A percentile compares a stretch with the other conserved stretches of the same genome.
phyloP scores from a whole-genome alignment of 768 basidiomycete genomes.

The Termitomyces sp. region DNA sequence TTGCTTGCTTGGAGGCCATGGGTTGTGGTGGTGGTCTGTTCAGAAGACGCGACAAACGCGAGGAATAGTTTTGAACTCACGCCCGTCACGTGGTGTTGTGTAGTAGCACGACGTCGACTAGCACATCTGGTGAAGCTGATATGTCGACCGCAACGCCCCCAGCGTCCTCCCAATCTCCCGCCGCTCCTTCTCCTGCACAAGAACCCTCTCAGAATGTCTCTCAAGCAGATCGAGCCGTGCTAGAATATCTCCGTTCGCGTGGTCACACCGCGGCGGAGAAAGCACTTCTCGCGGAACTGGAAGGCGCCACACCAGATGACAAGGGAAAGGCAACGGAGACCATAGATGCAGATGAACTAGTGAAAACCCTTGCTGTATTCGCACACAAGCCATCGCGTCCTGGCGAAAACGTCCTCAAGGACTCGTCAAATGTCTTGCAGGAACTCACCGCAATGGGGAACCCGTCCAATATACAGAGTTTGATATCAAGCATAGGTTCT shows the following conservation, averaged over 20 bases:
- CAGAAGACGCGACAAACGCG: conserved; percentile 7
- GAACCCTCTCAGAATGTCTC: conserved; percentile 32
- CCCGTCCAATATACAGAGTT: conserved; percentile 67
- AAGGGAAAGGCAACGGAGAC: conserved; percentile 41
- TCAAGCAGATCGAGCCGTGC: conserved; percentile 38
- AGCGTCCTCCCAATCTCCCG: conserved; percentile 46
- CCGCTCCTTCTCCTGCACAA: conserved; percentile 42
- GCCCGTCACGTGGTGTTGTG: conserved; percentile 26
- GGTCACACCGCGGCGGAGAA: conserved; percentile 48
- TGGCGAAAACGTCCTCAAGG: conserved; percentile 70
- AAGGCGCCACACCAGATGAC: conserved; percentile 39
- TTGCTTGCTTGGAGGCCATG: conserved; percentile 48
- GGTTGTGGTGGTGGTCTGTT: conserved; percentile 1
- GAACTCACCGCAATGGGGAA: conserved; percentile 69
- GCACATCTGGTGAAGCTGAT: not conserved
- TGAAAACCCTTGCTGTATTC: conserved; percentile 60
- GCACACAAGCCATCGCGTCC: conserved; percentile 64
- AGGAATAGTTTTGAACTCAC: conserved; percentile 12
- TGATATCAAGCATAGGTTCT: conserved; percentile 73
- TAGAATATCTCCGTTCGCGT: conserved; percentile 47
- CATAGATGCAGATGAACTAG: conserved; percentile 44
- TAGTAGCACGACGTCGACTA: not conserved
- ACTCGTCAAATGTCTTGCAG: conserved; percentile 60
- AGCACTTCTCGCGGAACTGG: conserved; percentile 41
- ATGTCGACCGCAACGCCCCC: conserved; percentile 40